Evolutionary conservation across 192 early-diverging fungal genomes (phyloP), one percentile per base, ranked within the genome.

Genomic region (Endogone sp.): DNA sequence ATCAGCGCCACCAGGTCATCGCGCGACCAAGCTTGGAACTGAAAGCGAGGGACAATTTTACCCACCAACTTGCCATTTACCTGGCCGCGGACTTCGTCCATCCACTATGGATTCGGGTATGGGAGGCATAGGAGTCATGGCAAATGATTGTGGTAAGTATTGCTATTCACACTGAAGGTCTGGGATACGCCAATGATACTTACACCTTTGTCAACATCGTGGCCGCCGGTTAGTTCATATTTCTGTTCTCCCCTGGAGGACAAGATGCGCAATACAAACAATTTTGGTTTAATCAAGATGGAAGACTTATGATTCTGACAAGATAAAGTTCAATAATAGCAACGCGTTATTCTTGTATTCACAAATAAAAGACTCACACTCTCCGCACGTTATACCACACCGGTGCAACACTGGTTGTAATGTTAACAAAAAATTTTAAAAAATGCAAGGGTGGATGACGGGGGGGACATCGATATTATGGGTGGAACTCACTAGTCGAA

Each of bases 41-140:
- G 71, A 56, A 80, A 76, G 22, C 78, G 64, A 27, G 78, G 78
- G n/a, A 73, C 49, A 55, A 80, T 68, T 44, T 76, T 80, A 9
- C 71, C 78, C 25, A 63, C 59, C n/a, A 20, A 44, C 54, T 62
- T 49, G 44, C 21, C 61, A 24, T 67, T 64, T 20, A 65, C 71
- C 49, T 59, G 55, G 3, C 32, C 58, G 26, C 67, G 59, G 22
- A 80, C 71, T 64, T 80, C 71, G 29, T 69, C 65, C 62, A 80
- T 80, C 78, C 78, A 80, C 67, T 72, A 25, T 30, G 56, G 28
- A 32, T 27, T 60, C 24, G 26, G 16, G 6, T 13, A 37, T 3
- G 29, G 37, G 1, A n/a, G n/a, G n/a, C n/a, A n/a, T n/a, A n/a
- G 22, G 59, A 60, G 21, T 9, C 10, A 1, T 60, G 24, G 27